Evolutionary conservation across 345 rosid species (phyloP), one percentile per base, ranked within the genome.

Genomic region (Eucalyptus curtisii): DNA sequence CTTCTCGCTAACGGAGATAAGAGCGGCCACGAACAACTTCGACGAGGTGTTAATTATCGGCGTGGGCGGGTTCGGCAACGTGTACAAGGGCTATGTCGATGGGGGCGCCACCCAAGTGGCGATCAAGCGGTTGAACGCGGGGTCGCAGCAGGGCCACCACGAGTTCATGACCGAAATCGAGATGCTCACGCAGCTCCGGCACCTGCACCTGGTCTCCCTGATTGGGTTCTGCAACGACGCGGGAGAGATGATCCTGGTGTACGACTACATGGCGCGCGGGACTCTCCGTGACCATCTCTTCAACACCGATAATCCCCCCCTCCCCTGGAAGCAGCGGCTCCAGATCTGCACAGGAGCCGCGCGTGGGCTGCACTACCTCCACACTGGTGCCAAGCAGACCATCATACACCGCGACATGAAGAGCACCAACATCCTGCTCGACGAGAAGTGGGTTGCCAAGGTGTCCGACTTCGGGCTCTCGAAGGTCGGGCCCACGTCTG

Each of bases 111-210:
- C 87, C 30, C 87, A 61, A n/a, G 94, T 94, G n/a, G 96, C 96
- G 86, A 92, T 93, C 71, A 94, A 94, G 87, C 93, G 94, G 86
- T 89, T 94, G 59, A 92, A 93, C 50, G 92, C 92, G 0, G 91
- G 90, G 44, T 94, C 96, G 76, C 94, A 92, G 89, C 95, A 93
- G 90, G 94, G 96, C 19, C 92, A 89, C 45, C 91, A 91, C 2
- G 94, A 92, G 64, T 94, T 94, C 91, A 87, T 71, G 93, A 94
- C 95, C 3, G 95, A 94, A 55, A 93, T 94, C 11, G 93, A 92
- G 86, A 91, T 93, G 93, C 90, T 94, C 42, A 93, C 95, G 19
- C 95, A 92, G 87, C 91, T 93, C 68, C 92, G 95, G 33, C 94
- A 93, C 89, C 80, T 91, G 4, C 93, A 94, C 89, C 87, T 94